phyloP scores from a whole-genome alignment of 345 rosid species.

The Firmiana major region DNA sequence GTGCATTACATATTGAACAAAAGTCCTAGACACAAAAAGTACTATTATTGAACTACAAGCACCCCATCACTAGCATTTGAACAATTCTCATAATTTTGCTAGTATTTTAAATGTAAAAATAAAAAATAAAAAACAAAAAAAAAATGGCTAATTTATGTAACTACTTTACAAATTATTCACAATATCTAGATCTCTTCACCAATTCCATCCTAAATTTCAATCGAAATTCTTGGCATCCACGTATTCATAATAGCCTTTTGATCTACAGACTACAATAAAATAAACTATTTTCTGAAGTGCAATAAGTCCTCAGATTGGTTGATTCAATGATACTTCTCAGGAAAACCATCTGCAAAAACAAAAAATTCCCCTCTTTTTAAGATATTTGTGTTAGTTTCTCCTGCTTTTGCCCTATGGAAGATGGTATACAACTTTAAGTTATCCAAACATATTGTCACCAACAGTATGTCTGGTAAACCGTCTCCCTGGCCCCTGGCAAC shows the following conservation, averaged over 20 bases:
- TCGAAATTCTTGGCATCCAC: neutral
- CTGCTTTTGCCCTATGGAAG: neutral
- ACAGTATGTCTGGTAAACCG: neutral
- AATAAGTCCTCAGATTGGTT: neutral
- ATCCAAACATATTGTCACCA: neutral
- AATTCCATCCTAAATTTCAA: neutral
- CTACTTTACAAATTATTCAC: neutral
- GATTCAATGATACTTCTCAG: neutral
- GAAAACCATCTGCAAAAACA: neutral
- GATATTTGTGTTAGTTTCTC: neutral
- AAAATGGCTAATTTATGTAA: neutral
- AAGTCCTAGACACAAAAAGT: neutral
- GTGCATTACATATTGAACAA: neutral
- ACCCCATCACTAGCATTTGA: neutral
- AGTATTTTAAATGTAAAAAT: neutral
- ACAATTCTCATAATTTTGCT: neutral
- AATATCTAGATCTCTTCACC: neutral
- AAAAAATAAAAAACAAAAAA: too few relatives aligned
- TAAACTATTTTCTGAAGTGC: neutral
- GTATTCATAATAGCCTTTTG: neutral
- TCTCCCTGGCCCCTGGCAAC: neutral
- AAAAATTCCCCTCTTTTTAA: neutral
- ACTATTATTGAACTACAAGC: neutral
- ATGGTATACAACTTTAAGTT: neutral
- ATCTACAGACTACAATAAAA: neutral